Base-by-base conservation (phyloP, 2,329 filamentous ascomycete genomes). In the Ophiostoma montium region DNA sequence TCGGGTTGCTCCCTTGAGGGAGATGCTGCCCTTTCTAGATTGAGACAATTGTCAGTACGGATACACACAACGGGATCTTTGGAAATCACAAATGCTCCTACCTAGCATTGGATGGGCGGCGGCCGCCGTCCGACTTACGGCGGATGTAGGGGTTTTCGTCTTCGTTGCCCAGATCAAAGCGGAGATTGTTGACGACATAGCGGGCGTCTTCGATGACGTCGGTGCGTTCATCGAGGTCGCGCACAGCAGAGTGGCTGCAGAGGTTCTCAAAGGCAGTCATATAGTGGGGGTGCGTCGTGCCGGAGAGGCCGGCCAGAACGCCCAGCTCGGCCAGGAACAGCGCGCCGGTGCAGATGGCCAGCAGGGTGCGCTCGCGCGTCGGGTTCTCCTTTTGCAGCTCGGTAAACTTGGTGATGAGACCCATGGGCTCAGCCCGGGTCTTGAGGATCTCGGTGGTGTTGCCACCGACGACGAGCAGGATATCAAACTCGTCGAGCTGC, bases 141-240 rank as follows among this genome's bases (percentile, higher is more conserved):
- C 84, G 75, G 63, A 92, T 81, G 67, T 90, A 90, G 31, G 84
- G 84, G 65, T 86, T 90, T 65, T 88, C 82, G 54, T 89, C 84
- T 60, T 84, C 78, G 60, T 89, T 79, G 53, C 83, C 82, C 57
- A 92, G 71, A 58, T 92, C 86, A 64, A 90, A 94, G 57, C 86
- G 83, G 52, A 88, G 80, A 67, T 94, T 92, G 73, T 94, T 94
- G 63, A 94, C 86, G 18, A 94, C 86, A 62, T 92, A 94, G 60
- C 86, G 76, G 60, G 75, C 74, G 55, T 86, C 82, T 61, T 92
- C 85, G 60, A 90, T 75, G 55, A 92, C 83, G 60, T 92, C 85
- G 58, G 84, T 87, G 61, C 84, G 81, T 69, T 88, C 82, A 50
- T 78, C 75, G 56, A 84, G 70, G 63, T 85, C 79, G 54, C 79